A percentile compares a stretch with the other conserved stretches of the same genome.
These are phyloP conservation scores for Globisporangium takayamanum DNA, from an alignment of 352 stramenopile species.

Conservation along the genomic window DNA sequence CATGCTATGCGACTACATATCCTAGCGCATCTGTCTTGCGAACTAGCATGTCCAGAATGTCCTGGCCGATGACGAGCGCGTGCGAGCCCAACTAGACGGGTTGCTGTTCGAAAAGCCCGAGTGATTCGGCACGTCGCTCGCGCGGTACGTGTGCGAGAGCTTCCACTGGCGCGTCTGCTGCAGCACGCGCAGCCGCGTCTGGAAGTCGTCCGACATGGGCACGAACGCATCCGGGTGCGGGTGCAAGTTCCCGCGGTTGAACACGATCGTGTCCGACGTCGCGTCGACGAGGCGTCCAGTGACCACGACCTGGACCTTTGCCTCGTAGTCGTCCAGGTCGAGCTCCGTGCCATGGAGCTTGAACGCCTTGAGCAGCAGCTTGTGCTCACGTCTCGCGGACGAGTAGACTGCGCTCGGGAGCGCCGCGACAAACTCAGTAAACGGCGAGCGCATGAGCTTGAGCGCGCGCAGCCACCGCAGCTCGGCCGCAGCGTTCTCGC, in stretches of 20 bases:
- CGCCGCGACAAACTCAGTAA: slow-evolving; percentile 23
- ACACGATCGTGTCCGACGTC: slow-evolving; percentile 24
- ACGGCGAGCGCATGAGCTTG: slow-evolving; percentile 20
- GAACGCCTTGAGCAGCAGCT: slow-evolving; percentile 45
- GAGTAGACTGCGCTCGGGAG: slow-evolving; percentile 14
- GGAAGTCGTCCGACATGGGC: slow-evolving; percentile 31
- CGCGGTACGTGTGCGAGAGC: slow-evolving; percentile 37
- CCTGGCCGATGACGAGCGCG: no score
- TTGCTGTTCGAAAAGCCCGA: slow-evolving; percentile 38
- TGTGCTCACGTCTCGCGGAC: slow-evolving; percentile 28
- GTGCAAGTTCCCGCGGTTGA: slow-evolving; percentile 62
- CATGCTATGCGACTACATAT: no score
- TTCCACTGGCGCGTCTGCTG: slow-evolving; percentile 26
- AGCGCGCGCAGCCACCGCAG: slow-evolving; percentile 33
- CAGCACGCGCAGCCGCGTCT: slow-evolving; percentile 25
- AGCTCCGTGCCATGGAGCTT: slow-evolving; percentile 25
- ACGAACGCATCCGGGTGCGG: slow-evolving; percentile 36
- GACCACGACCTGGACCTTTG: slow-evolving; percentile 44
- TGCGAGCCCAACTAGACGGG: slow-evolving; percentile 17
- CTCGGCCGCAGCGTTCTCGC: slow-evolving; percentile 27
- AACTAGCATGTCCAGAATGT: no score
- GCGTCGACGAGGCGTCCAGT: slow-evolving; percentile 27
- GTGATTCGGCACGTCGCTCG: slow-evolving; percentile 27
- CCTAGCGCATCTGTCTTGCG: no score
- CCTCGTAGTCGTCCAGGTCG: slow-evolving; percentile 25